Percentiles rank a stretch among this genome's conserved stretches.
These are phyloP conservation scores for Schwanniomyces etchellsii DNA, from an alignment of 1,139 yeast species.

Conservation along the genomic window DNA sequence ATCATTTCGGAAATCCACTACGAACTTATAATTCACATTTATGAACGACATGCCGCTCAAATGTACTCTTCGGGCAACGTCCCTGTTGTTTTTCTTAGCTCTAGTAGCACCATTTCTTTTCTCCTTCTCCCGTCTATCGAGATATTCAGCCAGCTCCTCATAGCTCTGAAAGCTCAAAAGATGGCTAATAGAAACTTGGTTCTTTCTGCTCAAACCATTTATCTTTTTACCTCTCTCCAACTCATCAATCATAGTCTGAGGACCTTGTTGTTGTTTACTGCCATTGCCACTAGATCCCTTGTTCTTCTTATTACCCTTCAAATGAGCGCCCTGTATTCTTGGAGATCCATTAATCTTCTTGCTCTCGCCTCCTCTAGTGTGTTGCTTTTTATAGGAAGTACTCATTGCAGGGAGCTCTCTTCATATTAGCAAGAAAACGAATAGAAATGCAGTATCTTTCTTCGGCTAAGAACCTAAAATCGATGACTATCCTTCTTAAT, in stretches of 20 bases:
- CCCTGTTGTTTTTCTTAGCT: constrained; percentile 6
- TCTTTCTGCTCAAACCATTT: constrained; percentile 34
- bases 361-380: not conserved
- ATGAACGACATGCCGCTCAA: constrained; percentile 70
- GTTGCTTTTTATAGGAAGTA: not conserved
- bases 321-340: not conserved
- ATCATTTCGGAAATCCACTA: constrained; percentile 59
- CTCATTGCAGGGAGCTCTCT: too few relatives aligned
- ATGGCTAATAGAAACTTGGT: constrained; percentile 59
- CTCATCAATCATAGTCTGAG: constrained; percentile 9
- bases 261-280: constrained; percentile 4
- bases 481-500: not conserved
- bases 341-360: not conserved
- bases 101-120: constrained; percentile 12
- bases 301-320: constrained; percentile 1
- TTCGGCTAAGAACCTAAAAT: too few relatives aligned
- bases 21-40: constrained; percentile 79
- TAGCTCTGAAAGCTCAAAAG: constrained; percentile 57
- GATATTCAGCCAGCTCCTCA: constrained; percentile 42
- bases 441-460: too few relatives aligned
- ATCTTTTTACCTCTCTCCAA: constrained; percentile 12
- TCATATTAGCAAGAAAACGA: too few relatives aligned
- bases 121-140: constrained; percentile 12
- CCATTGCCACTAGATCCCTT: not conserved
- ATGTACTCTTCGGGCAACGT: constrained; percentile 19